phyloP scores from a whole-genome alignment of 768 basidiomycete genomes.

The Russula olivacea region DNA sequence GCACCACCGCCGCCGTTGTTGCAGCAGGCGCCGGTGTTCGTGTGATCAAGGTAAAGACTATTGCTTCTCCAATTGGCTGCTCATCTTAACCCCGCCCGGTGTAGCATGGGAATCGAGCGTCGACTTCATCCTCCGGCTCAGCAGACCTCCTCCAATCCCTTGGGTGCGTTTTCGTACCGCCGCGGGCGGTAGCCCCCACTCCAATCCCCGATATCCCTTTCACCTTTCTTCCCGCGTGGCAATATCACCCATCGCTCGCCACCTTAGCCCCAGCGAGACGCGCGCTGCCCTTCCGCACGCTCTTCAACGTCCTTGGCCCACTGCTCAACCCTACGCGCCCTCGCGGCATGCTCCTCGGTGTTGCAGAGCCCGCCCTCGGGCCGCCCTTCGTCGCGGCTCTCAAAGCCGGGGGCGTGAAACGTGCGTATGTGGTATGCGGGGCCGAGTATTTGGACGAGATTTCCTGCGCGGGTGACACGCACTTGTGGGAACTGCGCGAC shows the following conservation, averaged over 20 bases:
- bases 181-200: conserved; percentile 45
- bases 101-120: conserved; percentile 87
- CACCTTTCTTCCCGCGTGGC: conserved; percentile 88
- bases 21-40: conserved; percentile 92
- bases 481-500: conserved; percentile 67
- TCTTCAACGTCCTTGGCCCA: conserved; percentile 94
- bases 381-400: conserved; percentile 73
- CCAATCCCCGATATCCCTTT: conserved; percentile 69
- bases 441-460: conserved; percentile 92
- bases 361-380: conserved; percentile 78
- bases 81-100: neutral
- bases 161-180: conserved; percentile 66
- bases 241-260: conserved; percentile 87
- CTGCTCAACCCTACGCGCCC: conserved; percentile 89
- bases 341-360: conserved; percentile 84
- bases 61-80: conserved; percentile 23
- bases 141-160: conserved; percentile 88
- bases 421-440: conserved; percentile 91
- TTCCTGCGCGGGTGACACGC: conserved; percentile 86
- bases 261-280: conserved; percentile 79
- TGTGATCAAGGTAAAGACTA: conserved; percentile 70
- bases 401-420: conserved; percentile 63
- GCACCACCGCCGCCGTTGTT: conserved; percentile 88
- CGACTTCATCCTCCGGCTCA: conserved; percentile 90
- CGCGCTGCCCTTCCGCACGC: conserved; percentile 85